Conservation (phyloP, 306 rosid genomes). For the Canavalia gladiata region DNA sequence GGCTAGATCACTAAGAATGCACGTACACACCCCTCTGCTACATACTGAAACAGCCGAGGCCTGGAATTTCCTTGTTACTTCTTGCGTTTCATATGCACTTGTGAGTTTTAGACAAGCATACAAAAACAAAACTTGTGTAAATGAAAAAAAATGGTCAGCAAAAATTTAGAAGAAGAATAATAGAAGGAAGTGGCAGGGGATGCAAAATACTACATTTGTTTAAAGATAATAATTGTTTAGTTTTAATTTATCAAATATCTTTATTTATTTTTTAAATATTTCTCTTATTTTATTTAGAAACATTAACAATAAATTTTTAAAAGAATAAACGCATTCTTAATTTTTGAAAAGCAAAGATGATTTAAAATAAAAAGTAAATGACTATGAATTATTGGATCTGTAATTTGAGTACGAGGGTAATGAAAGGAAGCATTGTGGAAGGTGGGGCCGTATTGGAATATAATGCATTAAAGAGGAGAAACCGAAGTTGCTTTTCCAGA, state of each 20-base stretch:
- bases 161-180: background rate
- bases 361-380: background rate
- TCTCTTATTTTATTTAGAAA: too few species aligned
- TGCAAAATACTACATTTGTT: background rate
- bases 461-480: too few species aligned
- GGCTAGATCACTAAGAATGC: background rate
- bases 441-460: conserved; percentile 5
- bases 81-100: background rate
- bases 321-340: too few species aligned
- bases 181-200: background rate
- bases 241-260: background rate
- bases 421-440: conserved; percentile 44
- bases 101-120: conserved; percentile 10
- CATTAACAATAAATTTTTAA: too few species aligned
- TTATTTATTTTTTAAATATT: too few species aligned
- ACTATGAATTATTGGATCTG: background rate
- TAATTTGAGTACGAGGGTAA: background rate
- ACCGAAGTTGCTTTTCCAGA: background rate
- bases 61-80: background rate
- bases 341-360: background rate
- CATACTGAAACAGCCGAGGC: background rate
- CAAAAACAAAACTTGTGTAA: background rate
- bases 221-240: background rate
- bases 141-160: background rate
- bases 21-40: background rate